phyloP scores from a whole-genome alignment of 306 rosid species.

The peach (Prunus persica) region Prunus_persica_NCBIv2 NC_034009.1:37868501-37869000 shows the following conservation, averaged over 20 bases:
- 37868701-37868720: too few relatives aligned
- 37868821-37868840: background rate
- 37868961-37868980: background rate
- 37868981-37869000: background rate
- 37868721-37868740: too few relatives aligned
- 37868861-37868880: background rate
- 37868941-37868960: background rate
- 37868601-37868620: constrained; percentile 7
- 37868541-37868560: constrained; percentile 12
- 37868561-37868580: background rate
- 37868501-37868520: constrained; percentile 2
- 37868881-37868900: background rate
- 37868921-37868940: background rate
- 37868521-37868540: background rate
- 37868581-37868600: background rate
- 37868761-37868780: background rate
- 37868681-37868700: too few relatives aligned
- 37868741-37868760: background rate
- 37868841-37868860: background rate
- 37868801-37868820: background rate
- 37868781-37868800: background rate
- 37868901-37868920: background rate
- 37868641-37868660: background rate
- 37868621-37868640: background rate
- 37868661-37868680: background rate